Evolutionary conservation across 169 alveolate species (phyloP).

Genomic region (Toxoplasma gondii): DNA sequence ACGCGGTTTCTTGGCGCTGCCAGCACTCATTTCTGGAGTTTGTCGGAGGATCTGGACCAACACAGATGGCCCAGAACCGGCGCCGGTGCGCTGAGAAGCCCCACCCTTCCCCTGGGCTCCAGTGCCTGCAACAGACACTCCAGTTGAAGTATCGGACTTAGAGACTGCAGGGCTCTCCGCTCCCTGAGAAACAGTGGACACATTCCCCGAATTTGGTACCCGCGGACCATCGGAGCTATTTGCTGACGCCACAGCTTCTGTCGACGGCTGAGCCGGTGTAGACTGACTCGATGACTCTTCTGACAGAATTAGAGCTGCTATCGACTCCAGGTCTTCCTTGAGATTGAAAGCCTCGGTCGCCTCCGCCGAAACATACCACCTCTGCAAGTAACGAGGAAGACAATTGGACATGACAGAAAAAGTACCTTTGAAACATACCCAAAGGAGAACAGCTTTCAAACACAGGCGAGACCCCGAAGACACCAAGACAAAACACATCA

Average conservation of each 20-base stretch:
- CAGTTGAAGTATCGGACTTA: background rate
- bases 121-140: background rate
- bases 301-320: background rate
- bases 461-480: background rate
- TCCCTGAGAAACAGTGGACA: background rate
- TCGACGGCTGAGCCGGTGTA: background rate
- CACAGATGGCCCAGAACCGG: background rate
- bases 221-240: background rate
- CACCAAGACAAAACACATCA: background rate
- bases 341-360: constrained; percentile 51
- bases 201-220: background rate
- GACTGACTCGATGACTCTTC: constrained; percentile 38
- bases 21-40: background rate
- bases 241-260: background rate
- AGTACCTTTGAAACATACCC: background rate
- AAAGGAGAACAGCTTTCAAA: background rate
- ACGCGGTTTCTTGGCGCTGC: background rate
- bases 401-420: background rate
- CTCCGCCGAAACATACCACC: constrained; percentile 60
- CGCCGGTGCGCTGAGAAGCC: background rate
- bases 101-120: background rate
- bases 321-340: constrained; percentile 37
- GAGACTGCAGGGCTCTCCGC: background rate
- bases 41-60: background rate
- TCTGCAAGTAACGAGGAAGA: constrained; percentile 1